Percentiles rank a stretch among this genome's conserved stretches.
Conservation (phyloP, 192 early-diverging fungal species). For the Gonapodya sp. region DNA sequence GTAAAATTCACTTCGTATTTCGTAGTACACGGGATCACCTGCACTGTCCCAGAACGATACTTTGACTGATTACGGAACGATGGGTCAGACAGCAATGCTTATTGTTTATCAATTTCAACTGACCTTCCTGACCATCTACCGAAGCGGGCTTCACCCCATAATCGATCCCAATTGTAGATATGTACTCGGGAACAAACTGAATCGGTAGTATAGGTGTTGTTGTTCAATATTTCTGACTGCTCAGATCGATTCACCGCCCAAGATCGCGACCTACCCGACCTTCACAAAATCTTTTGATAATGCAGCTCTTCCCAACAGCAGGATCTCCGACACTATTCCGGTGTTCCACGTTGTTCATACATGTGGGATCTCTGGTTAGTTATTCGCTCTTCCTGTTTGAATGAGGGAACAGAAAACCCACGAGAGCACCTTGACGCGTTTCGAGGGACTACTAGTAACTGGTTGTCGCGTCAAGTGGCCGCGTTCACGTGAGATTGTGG, state of each 20-base stretch:
- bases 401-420: neutral
- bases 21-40: constrained; percentile 40
- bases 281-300: constrained; percentile 50
- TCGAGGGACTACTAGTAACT: neutral
- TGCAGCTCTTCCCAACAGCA: constrained; percentile 39
- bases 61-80: constrained; percentile 28
- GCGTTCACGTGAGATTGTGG: neutral
- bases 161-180: constrained; percentile 51
- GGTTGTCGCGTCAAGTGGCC: neutral
- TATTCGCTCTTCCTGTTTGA: neutral
- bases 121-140: constrained; percentile 31
- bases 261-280: constrained; percentile 24
- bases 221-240: too few species aligned
- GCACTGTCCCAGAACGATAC: constrained; percentile 54
- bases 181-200: constrained; percentile 43
- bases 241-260: neutral
- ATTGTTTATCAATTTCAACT: neutral
- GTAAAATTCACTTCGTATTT: constrained; percentile 54
- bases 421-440: neutral
- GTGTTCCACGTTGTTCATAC: neutral
- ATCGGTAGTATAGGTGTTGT: neutral
- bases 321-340: constrained; percentile 35
- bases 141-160: constrained; percentile 44
- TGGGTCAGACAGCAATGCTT: neutral
- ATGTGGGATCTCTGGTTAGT: constrained; percentile 1